phyloP scores from a whole-genome alignment of 352 stramenopile genomes.

The Peronospora farinosa region DNA sequence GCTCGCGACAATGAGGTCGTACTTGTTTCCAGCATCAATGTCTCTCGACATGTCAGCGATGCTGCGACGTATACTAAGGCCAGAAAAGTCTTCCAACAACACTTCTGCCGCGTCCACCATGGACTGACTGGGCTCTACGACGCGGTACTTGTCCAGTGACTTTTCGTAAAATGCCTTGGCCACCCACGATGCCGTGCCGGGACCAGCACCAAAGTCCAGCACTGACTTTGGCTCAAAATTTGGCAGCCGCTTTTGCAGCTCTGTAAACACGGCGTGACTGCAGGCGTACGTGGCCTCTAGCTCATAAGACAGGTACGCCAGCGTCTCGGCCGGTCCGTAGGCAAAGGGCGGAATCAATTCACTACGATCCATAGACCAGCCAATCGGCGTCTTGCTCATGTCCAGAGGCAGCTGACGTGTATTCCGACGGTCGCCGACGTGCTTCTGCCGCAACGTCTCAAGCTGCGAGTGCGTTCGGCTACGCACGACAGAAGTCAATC shows the following conservation, averaged over 20 bases:
- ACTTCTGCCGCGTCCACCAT: constrained; percentile 77
- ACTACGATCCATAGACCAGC: constrained; percentile 70
- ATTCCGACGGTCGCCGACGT: constrained; percentile 40
- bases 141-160: constrained; percentile 53
- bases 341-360: constrained; percentile 55
- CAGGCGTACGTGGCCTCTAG: constrained; percentile 69
- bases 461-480: constrained; percentile 76
- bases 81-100: constrained; percentile 65
- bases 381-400: constrained; percentile 69
- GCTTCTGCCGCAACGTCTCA: constrained; percentile 52
- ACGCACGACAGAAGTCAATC: constrained; percentile 55
- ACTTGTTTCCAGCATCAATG: constrained; percentile 51
- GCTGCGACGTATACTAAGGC: constrained; percentile 62
- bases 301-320: constrained; percentile 68
- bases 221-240: constrained; percentile 59
- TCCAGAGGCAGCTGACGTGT: constrained; percentile 57
- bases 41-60: constrained; percentile 75
- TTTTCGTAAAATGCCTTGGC: constrained; percentile 64
- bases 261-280: constrained; percentile 58
- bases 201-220: constrained; percentile 73
- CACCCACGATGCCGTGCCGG: constrained; percentile 71
- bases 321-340: constrained; percentile 68
- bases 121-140: constrained; percentile 81
- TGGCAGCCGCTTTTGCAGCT: constrained; percentile 47
- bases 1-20: constrained; percentile 69